Base-by-base conservation (phyloP, 805 yeast species). In the Diddensiella santjacobensis region DNA sequence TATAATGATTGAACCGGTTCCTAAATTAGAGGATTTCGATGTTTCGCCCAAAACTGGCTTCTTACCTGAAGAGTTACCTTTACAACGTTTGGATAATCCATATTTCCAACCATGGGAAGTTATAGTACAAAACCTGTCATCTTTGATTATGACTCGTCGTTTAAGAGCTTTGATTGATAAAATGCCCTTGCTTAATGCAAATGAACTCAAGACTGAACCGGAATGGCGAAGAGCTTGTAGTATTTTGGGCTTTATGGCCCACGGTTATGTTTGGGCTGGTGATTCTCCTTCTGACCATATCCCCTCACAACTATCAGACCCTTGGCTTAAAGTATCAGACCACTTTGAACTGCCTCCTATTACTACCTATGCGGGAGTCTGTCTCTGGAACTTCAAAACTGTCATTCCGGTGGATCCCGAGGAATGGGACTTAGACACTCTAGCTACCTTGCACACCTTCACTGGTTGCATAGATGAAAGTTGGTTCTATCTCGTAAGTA, bases 401-500 rank as follows among this genome's bases (percentile, higher is more conserved):
- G 78, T 83, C 13, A 58, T 82, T 13, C 83, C 83, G 5, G 65
- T 63, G 1, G 69, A 65, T 50, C 54, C 68, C 43, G 54, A 67
- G 51, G 57, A 64, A 43, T 58, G 78, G 74, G 80, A 78, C 52
- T 74, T 87, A 40, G 81, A 83, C 46, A 82, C 84, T 58, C 70
- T 90, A 48, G 84, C 89, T 46, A 84, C 95, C 1, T 77, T 86
- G 52, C 80, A 79, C 63, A 88, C 96, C 0, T 91, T 82, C 63
- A 89, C 97, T 0, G 97, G 97, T 1, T 79, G 88, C 3, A 78
- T 83, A 37, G 97, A 90, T 67, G 98, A 90, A 67, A 78, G 85
- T 55, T 90, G 98, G 98, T 90, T 90, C 64, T 90, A 87, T 65
- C 71, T 89, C 50, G 91, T 90, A 6, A 83, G 93, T 59, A 91